A percentile compares a stretch with the other conserved stretches of the same genome.
These are phyloP conservation scores for Drechslerella coelobrocha DNA, from an alignment of 2,329 filamentous ascomycete species.

Conservation along the genomic window DNA sequence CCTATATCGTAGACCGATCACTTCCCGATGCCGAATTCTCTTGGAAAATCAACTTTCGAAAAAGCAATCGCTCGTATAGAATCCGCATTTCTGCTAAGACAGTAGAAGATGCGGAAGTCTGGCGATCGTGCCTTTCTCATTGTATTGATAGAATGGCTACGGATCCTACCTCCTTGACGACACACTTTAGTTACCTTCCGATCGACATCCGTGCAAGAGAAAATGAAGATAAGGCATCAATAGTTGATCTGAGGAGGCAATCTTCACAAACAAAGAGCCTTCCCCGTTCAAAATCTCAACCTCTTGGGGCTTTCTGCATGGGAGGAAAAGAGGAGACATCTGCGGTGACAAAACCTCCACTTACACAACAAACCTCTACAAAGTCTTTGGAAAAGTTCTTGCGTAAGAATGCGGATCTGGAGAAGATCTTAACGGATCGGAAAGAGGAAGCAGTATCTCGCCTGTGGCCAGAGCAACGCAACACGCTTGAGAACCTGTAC, in stretches of 20 bases:
- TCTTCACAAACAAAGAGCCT: conserved; percentile 32
- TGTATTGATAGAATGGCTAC: conserved; percentile 30
- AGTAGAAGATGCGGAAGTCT: conserved; percentile 41
- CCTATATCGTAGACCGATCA: conserved; percentile 25
- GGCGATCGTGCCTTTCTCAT: conserved; percentile 30
- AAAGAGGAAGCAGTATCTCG: conserved; percentile 46
- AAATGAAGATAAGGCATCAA: conserved; percentile 31
- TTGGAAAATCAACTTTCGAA: conserved; percentile 48
- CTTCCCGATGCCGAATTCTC: conserved; percentile 45
- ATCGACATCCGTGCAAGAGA: conserved; percentile 36
- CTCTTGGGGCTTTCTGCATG: conserved; percentile 30
- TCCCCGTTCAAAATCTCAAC: conserved; percentile 37
- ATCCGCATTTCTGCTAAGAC: conserved; percentile 44
- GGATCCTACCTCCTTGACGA: conserved; percentile 12
- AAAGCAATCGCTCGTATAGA: conserved; percentile 33
- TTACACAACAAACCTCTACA: conserved; percentile 21
- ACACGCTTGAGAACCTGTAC: conserved; percentile 45
- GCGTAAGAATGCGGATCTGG: conserved; percentile 31
- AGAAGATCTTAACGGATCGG: conserved; percentile 23
- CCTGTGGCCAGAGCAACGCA: conserved; percentile 47
- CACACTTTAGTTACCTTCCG: conserved; percentile 37
- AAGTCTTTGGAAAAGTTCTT: conserved; percentile 41
- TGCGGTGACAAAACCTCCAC: conserved; percentile 1
- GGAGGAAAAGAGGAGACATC: conserved; percentile 18
- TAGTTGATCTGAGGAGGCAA: conserved; percentile 34